Percentiles rank a stretch among this genome's conserved stretches.
Evolutionary conservation across 176 grass and related monocot species (phyloP).

Genomic region (Aegilops longissima): DNA sequence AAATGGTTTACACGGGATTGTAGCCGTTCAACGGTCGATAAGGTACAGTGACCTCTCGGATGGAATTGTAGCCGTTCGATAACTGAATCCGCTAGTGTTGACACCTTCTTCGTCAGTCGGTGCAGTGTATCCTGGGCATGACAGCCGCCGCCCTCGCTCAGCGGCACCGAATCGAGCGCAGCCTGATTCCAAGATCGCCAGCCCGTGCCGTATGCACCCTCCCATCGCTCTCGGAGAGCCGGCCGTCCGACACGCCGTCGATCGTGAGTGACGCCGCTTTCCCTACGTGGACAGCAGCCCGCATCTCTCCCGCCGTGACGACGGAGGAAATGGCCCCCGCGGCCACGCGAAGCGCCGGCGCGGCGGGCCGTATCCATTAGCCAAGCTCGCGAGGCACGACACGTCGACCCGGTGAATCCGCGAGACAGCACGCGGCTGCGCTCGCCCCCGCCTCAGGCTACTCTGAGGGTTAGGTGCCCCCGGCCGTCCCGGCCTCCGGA

Average conservation of each 20-base stretch:
- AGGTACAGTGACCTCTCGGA: too few relatives aligned
- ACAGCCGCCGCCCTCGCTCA: too few relatives aligned
- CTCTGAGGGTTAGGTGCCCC: too few relatives aligned
- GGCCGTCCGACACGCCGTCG: background rate
- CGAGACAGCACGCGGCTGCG: background rate
- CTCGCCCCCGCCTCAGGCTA: background rate
- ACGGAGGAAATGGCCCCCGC: background rate
- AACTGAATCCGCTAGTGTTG: too few relatives aligned
- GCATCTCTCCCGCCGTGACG: background rate
- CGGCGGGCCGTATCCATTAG: background rate
- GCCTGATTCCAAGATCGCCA: background rate
- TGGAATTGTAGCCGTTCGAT: too few relatives aligned
- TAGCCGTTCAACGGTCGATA: too few relatives aligned
- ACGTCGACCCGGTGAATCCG: background rate
- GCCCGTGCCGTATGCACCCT: background rate
- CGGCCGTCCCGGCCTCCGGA: background rate
- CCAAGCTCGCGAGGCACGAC: background rate
- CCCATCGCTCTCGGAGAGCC: background rate
- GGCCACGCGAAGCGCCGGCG: constrained; percentile 34
- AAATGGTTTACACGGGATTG: too few relatives aligned
- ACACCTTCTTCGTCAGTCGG: too few relatives aligned
- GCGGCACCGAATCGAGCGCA: background rate
- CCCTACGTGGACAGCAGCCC: background rate
- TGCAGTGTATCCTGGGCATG: too few relatives aligned
- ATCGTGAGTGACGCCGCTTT: background rate